Evolutionary conservation across 1,139 yeast genomes (phyloP), one percentile per base, ranked within the genome.

Genomic region (Yamadazyma jaroonii): DNA sequence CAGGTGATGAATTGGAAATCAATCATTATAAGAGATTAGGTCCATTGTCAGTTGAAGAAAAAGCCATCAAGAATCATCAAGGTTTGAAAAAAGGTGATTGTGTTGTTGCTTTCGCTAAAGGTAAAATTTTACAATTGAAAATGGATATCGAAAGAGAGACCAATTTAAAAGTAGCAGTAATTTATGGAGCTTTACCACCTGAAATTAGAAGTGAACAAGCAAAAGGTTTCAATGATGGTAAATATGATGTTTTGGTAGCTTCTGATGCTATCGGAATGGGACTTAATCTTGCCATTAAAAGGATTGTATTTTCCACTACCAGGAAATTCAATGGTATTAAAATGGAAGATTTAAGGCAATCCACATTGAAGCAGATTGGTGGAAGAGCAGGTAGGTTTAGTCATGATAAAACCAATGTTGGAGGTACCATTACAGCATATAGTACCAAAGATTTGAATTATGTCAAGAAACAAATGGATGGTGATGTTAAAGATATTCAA

Each of bases 231-330:
- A 92, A 92, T 52, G 63, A 58, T 15, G 94, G 94, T 3, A 74
- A 76, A 32, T 84, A 80, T 45, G 94, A 90, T 51, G 74, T 85
- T 15, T 65, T 92, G 32, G 87, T 92, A 3, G 97, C 98, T 0
- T 86, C 97, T 1, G 98, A 92, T 64, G 99, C 99, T 0, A 80
- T 92, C 41, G 98, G 98, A 2, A 92, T 92, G 97, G 99, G 99
- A 0, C 70, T 92, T 37, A 92, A 92, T 53, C 68, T 92, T 51
- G 82, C 84, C 20, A 89, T 92, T 47, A 79, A 81, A 43, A 66
- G 98, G 40, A 77, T 92, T 11, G 75, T 92, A 1, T 90, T 92
- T 52, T 77, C 84, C 22, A 72, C 82, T 0, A 67, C 77, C 17
- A 59, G 58, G 36, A 94, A 92, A 59, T 92, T 75, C 50, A 79